Evolutionary conservation across 73 alveolate species (phyloP).

Genomic region (Paraurostyla sp.): DNA sequence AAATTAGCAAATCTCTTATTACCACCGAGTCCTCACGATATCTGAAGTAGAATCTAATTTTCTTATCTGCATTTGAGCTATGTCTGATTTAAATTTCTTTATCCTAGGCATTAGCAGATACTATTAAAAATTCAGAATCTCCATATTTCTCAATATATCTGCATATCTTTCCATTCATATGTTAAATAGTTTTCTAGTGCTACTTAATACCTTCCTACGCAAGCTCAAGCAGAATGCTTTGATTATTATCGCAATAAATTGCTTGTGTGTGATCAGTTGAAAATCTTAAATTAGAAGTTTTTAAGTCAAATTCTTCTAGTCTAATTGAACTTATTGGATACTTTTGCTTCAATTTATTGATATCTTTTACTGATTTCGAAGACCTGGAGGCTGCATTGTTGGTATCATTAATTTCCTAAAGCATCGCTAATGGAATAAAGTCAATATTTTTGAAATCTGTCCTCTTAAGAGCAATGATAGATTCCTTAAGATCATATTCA

Average conservation of each 20-base stretch:
- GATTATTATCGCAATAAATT: not conserved
- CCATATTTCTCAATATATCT: not conserved
- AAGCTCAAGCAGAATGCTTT: not conserved
- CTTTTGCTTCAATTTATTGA: too few species aligned
- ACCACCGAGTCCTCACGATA: not conserved
- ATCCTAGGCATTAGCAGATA: conserved; percentile 20
- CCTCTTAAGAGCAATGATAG: not conserved
- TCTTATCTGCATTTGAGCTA: not conserved
- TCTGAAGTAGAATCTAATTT: conserved; percentile 8
- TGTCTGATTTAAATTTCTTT: not conserved
- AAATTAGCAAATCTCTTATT: not conserved
- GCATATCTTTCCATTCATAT: conserved; percentile 14
- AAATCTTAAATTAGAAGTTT: not conserved
- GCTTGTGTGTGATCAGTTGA: not conserved
- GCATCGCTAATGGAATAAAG: too few species aligned
- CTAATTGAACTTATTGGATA: not conserved
- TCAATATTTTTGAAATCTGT: not conserved
- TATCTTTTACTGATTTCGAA: too few species aligned
- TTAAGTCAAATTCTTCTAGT: not conserved
- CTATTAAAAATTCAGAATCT: conserved; percentile 28
- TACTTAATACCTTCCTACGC: not conserved
- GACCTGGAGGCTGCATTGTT: too few species aligned
- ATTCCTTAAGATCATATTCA: not conserved
- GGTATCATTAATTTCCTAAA: too few species aligned
- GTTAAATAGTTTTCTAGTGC: not conserved